Evolutionary conservation across 1,284 basidiomycete species (phyloP).

Genomic region (Ustilago shanxiensis): DNA sequence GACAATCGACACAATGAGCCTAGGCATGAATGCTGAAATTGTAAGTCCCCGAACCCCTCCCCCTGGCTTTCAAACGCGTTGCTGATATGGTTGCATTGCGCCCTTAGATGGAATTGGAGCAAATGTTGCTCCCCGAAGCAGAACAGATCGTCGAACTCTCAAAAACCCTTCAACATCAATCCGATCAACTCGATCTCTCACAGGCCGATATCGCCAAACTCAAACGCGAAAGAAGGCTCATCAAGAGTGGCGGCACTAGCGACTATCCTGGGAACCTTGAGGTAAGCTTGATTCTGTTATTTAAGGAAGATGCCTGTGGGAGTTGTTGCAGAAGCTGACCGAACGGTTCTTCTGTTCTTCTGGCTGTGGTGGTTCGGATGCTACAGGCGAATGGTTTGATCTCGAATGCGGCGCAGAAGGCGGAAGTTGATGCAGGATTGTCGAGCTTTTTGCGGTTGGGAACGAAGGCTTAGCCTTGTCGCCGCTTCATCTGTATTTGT

Average conservation of each 20-base stretch:
- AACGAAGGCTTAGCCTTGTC: not conserved
- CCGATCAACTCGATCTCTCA: constrained; percentile 17
- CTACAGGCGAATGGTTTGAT: constrained; percentile 16
- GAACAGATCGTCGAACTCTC: constrained; percentile 49
- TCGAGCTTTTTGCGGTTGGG: constrained; percentile 14
- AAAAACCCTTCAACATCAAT: constrained; percentile 35
- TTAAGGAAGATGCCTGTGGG: too few species aligned
- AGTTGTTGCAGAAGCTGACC: not conserved
- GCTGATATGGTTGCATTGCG: constrained; percentile 3
- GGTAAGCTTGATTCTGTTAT: too few species aligned
- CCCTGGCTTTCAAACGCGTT: not conserved
- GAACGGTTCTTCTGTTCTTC: too few species aligned
- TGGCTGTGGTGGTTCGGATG: not conserved
- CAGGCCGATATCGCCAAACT: constrained; percentile 18
- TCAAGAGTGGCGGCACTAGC: constrained; percentile 17
- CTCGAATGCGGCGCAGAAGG: constrained; percentile 19
- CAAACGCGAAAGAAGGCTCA: constrained; percentile 28
- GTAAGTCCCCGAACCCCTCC: constrained; percentile 16
- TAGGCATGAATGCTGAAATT: constrained; percentile 45
- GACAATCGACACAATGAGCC: constrained; percentile 13
- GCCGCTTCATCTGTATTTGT: not conserved
- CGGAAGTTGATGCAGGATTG: constrained; percentile 16
- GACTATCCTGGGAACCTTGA: constrained; percentile 40
- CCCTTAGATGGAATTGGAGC: constrained; percentile 34
- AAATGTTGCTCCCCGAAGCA: constrained; percentile 48